phyloP scores from a whole-genome alignment of 83 land plant genomes.

The Thuja plicata region DNA sequence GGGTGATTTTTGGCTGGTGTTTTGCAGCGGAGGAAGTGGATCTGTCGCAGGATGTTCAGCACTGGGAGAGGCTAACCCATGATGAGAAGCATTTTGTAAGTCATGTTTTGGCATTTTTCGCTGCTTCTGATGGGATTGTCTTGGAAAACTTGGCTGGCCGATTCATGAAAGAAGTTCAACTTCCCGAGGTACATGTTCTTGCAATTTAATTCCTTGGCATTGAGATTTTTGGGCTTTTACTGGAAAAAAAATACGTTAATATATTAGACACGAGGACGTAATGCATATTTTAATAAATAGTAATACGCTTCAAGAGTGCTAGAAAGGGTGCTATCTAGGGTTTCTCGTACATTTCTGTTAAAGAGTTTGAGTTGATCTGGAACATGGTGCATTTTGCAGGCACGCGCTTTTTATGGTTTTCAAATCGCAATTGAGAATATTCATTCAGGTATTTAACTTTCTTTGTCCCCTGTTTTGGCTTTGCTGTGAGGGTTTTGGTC shows the following conservation, averaged over 20 bases:
- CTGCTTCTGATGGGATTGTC: constrained; percentile 43
- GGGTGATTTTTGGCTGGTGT: neutral
- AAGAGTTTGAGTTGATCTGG: neutral
- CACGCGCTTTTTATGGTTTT: constrained; percentile 62
- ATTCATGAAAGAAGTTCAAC: constrained; percentile 39
- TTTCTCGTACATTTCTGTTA: neutral
- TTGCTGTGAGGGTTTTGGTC: neutral
- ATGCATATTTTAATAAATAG: neutral
- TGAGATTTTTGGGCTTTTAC: neutral
- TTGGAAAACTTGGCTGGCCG: constrained; percentile 36
- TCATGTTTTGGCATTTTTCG: constrained; percentile 38
- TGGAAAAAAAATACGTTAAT: neutral
- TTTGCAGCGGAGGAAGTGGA: constrained; percentile 38
- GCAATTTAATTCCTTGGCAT: neutral
- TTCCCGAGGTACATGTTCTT: constrained; percentile 40
- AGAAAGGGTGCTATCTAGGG: neutral
- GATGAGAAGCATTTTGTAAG: constrained; percentile 35
- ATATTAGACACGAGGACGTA: neutral
- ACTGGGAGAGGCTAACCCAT: constrained; percentile 24
- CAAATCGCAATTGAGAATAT: constrained; percentile 67
- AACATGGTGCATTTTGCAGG: constrained; percentile 22
- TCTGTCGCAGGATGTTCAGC: constrained; percentile 27
- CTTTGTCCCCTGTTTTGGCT: too few species aligned
- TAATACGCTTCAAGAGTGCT: neutral
- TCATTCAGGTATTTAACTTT: constrained; percentile 35